phyloP scores from a whole-genome alignment of 352 stramenopile genomes.

The Phytopythium chamaehyphon region DNA sequence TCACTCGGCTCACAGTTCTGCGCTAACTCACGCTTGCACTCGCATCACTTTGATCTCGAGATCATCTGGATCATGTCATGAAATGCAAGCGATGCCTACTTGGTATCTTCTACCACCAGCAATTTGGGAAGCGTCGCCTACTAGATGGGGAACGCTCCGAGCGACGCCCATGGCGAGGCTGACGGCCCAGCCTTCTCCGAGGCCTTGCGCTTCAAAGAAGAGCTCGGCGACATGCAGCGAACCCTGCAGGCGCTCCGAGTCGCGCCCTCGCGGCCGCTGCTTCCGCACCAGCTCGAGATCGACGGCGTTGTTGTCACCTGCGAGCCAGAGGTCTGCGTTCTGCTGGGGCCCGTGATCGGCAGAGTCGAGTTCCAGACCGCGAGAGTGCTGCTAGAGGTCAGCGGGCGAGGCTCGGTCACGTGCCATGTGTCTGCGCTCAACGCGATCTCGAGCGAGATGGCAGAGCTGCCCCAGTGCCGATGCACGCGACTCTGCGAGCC shows the following conservation, averaged over 20 bases:
- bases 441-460: constrained; percentile 24
- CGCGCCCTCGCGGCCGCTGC: constrained; percentile 13
- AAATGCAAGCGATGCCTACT: too few relatives aligned
- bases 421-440: constrained; percentile 53
- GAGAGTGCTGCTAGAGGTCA: constrained; percentile 64
- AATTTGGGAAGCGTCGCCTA: constrained; percentile 11
- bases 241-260: constrained; percentile 21
- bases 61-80: too few relatives aligned
- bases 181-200: not conserved
- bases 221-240: constrained; percentile 48
- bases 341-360: constrained; percentile 64
- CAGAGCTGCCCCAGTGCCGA: constrained; percentile 33
- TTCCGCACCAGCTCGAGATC: constrained; percentile 27
- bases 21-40: too few relatives aligned
- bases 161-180: constrained; percentile 27
- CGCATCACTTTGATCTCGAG: too few relatives aligned
- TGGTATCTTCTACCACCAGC: not conserved
- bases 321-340: constrained; percentile 34
- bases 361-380: constrained; percentile 46
- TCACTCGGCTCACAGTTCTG: too few relatives aligned
- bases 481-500: constrained; percentile 17
- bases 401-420: constrained; percentile 28
- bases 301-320: constrained; percentile 15
- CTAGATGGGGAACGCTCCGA: constrained; percentile 45
- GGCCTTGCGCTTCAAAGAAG: constrained; percentile 28